Base-by-base conservation (phyloP, 495 filamentous ascomycete species). In the Tuber microsphaerosporum region DNA sequence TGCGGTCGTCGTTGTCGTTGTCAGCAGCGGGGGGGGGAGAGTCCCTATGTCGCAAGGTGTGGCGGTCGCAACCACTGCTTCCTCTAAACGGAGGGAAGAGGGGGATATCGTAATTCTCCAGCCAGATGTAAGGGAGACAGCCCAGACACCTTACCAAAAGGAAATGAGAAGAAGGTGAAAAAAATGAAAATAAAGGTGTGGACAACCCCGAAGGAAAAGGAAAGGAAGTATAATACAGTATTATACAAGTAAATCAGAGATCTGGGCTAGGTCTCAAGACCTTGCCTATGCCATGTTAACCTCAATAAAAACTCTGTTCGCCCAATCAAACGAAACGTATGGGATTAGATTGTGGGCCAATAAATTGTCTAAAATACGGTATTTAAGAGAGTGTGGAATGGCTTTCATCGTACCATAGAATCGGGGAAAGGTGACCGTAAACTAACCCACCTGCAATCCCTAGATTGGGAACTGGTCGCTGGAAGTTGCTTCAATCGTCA, bases 61-160 rank as follows among this genome's bases (percentile, higher is more conserved):
- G 75, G 77, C 75, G 75, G 75, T 77, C 77, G 77, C 77, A 79
- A 79, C 76, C 56, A 26, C 56, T 31, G n/a, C 56, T 34, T 65
- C 56, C 26, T 31, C 56, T 31, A 26, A 65, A 34, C 12, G 56
- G 31, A 17, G 26, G 56, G 19, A 65, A 34, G 56, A 17, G 56
- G 26, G 56, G 56, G 31, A n/a, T 65, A 65, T 34, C 26, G 26
- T 65, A 65, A 65, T 65, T 65, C 56, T 6, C 56, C 26, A 65
- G 56, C 26, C 56, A 65, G 56, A 34, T 34, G 56, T 34, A 65
- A 65, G 56, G 56, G 56, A 65, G 56, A 65, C 56, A 5, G 26
- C 1, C 12, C 56, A 17, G 56, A 65, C 17, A 65, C 56, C 51
- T 31, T 34, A 65, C 56, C 26, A 65, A 31, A 31, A 6, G n/a